Percentiles rank a stretch among this genome's conserved stretches.
These are phyloP conservation scores for Hortaea sp. DNA, from an alignment of 2,329 filamentous ascomycete species.

Conservation along the genomic window DNA sequence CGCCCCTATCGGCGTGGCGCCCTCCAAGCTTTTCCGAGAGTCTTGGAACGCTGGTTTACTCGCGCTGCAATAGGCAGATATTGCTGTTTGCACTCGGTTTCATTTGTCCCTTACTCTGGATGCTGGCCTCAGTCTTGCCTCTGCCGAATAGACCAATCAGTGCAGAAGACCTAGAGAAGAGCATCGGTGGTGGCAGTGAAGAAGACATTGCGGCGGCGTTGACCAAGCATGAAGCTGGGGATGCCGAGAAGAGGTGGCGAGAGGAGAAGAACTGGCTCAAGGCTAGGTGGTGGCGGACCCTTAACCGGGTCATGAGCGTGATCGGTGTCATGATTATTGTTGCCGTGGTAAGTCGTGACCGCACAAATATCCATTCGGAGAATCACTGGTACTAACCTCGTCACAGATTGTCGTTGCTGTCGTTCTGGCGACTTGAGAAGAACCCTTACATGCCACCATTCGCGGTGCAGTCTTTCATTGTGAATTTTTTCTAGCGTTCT, in stretches of 20 bases:
- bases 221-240: constrained; percentile 21
- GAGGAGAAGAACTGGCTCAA: constrained; percentile 24
- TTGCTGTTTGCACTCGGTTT: constrained; percentile 27
- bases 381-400: background rate
- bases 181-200: constrained; percentile 10
- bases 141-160: constrained; percentile 19
- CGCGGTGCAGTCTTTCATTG: background rate
- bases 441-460: background rate
- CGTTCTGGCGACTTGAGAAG: constrained; percentile 18
- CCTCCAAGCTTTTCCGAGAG: constrained; percentile 26
- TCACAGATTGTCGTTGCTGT: constrained; percentile 25
- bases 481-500: background rate
- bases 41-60: constrained; percentile 22
- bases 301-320: constrained; percentile 29
- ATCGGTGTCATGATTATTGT: constrained; percentile 26
- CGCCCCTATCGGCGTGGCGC: constrained; percentile 22
- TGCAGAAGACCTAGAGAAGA: background rate
- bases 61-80: constrained; percentile 26
- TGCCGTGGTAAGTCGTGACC: constrained; percentile 23
- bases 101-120: constrained; percentile 26
- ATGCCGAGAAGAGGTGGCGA: constrained; percentile 20
- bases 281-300: constrained; percentile 27
- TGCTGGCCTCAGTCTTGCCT: constrained; percentile 25
- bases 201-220: constrained; percentile 20
- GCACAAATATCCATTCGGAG: background rate